A percentile compares a stretch with the other conserved stretches of the same genome.
These are phyloP conservation scores for Pogostemon cablin DNA, from an alignment of 257 asterid genomes.

Conservation along the genomic window DNA sequence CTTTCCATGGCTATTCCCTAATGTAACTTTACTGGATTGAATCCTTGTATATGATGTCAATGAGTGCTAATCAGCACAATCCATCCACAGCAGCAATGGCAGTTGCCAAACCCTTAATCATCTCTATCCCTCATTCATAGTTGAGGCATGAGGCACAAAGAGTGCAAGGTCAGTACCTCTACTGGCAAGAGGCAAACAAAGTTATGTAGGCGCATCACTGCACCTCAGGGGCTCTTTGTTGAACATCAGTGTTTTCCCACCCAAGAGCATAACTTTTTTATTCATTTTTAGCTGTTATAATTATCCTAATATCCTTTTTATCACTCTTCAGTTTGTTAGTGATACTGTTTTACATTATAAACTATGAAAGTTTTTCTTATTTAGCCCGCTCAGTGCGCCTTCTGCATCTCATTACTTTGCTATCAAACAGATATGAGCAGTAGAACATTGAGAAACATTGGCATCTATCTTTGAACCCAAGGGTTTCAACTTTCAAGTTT, in stretches of 20 bases:
- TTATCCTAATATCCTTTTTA: neutral
- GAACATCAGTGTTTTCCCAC: too few relatives aligned
- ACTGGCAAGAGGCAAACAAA: too few relatives aligned
- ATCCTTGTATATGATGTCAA: neutral
- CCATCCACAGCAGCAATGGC: neutral
- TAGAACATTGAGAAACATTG: neutral
- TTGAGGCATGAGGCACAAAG: too few relatives aligned
- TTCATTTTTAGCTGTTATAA: neutral
- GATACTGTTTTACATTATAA: neutral
- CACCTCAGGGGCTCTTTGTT: too few relatives aligned
- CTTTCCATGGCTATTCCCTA: neutral
- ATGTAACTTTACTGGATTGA: neutral
- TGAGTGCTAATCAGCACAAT: neutral
- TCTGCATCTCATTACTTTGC: neutral
- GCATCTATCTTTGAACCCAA: neutral
- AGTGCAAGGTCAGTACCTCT: too few relatives aligned
- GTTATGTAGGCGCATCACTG: too few relatives aligned
- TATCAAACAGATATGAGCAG: neutral
- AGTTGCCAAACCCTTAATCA: neutral
- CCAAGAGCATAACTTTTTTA: too few relatives aligned
- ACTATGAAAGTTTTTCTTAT: neutral
- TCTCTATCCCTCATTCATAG: neutral
- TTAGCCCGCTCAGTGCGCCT: neutral
- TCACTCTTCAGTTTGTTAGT: neutral
- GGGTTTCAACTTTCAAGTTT: neutral